Base-by-base conservation (phyloP, 768 basidiomycete genomes). In the Suillus luteus region DNA sequence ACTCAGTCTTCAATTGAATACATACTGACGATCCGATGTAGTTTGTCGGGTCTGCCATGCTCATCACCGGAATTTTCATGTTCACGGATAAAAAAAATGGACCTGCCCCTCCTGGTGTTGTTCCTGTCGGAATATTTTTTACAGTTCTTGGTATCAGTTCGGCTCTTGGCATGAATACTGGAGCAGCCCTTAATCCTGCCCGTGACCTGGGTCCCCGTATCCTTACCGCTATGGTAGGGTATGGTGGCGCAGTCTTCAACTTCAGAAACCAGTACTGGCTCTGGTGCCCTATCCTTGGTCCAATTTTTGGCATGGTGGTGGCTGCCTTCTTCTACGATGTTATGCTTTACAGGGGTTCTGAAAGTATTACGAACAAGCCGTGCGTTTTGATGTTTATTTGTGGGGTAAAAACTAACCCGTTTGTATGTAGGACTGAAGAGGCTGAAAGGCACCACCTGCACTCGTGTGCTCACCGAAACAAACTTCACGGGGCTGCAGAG, bases 211-310 rank as follows among this genome's bases (percentile, higher is more conserved):
- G 87, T 2, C 86, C 87, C 3, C 78, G 87, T 17, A 64, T 88
- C 17, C 70, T 87, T 65, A 86, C 85, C 5, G 79, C 86, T 7
- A 87, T 88, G 84, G 86, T 81, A 22, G 87, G 87, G n/a, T 88
- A 86, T 68, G 86, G 86, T 11, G 68, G 62, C 24, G 60, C 10
- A 60, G 58, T 62, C 19, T 62, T 65, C 57, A 60, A 61, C 22
- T 71, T 64, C 63, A 62, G 67, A 63, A 83, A 79, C 68, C 86
- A 88, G 63, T 88, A 88, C 70, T 88, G 86, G 86, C 67, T 88
- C 35, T 88, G 87, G 86, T 82, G 82, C 64, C 84, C 86, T 2
- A 73, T 88, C 48, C 73, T 85, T 38, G 85, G 76, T 1, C 83
- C 87, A 7, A 80, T 87, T 68, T 63, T 81, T 35, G 86, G 87